phyloP scores from a whole-genome alignment of 1,139 yeast genomes.

The Pichia sp. region DNA sequence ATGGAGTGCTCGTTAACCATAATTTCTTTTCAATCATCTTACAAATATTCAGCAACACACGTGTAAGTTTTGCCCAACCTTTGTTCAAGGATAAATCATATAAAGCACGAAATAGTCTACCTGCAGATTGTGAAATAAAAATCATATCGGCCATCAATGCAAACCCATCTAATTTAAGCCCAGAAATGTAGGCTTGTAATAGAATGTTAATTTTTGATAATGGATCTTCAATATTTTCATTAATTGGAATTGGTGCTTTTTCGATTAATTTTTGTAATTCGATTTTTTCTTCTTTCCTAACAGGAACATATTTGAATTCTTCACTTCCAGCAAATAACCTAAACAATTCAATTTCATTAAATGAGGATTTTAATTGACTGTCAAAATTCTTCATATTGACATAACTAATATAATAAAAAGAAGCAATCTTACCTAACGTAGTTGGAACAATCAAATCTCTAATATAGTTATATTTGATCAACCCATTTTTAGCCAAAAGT shows the following conservation, averaged over 20 bases:
- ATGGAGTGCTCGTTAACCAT: slow-evolving; percentile 84
- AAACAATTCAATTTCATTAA: slow-evolving; percentile 67
- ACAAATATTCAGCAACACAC: slow-evolving; percentile 54
- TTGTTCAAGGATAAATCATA: slow-evolving; percentile 69
- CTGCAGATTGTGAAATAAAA: slow-evolving; percentile 89
- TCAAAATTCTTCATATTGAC: slow-evolving; percentile 63
- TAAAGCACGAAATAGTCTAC: slow-evolving; percentile 79
- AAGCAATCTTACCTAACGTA: slow-evolving; percentile 78
- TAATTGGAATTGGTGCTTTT: slow-evolving; percentile 80
- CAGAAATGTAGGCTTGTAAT: slow-evolving; percentile 78
- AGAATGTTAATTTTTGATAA: slow-evolving; percentile 74
- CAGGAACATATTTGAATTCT: slow-evolving; percentile 79
- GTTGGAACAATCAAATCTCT: slow-evolving; percentile 53
- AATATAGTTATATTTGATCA: slow-evolving; percentile 52
- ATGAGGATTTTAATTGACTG: slow-evolving; percentile 55
- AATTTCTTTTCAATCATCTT: slow-evolving; percentile 75
- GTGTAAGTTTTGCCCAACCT: slow-evolving; percentile 67
- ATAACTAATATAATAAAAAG: slow-evolving; percentile 78
- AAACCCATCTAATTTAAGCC: slow-evolving; percentile 73
- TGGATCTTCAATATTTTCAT: slow-evolving; percentile 65
- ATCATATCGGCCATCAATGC: slow-evolving; percentile 93
- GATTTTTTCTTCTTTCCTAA: slow-evolving; percentile 78
- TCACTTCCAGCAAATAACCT: slow-evolving; percentile 73
- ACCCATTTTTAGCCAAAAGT: slow-evolving; percentile 46
- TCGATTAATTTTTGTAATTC: slow-evolving; percentile 69